A percentile compares a stretch with the other conserved stretches of the same genome.
Conservation (phyloP, 768 basidiomycete species). For the Austroboletus eburneus region DNA sequence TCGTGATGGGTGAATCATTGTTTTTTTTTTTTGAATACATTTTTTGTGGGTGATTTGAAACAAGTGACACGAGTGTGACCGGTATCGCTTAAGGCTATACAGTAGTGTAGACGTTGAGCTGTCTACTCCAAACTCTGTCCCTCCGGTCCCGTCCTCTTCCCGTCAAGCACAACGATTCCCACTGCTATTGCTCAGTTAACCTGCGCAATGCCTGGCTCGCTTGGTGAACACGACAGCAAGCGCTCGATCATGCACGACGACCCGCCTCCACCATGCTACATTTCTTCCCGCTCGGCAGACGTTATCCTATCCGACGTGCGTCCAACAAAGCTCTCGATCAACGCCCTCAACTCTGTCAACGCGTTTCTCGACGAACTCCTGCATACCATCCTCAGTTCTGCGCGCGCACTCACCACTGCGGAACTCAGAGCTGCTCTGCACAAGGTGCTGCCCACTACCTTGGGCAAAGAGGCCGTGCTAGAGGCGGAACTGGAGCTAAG, state of each 20-base stretch:
- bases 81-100: conserved; percentile 19
- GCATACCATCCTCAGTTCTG: conserved; percentile 60
- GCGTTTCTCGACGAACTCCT: conserved; percentile 82
- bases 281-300: conserved; percentile 82
- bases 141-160: conserved; percentile 9
- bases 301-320: conserved; percentile 90
- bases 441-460: conserved; percentile 67
- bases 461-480: conserved; percentile 88
- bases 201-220: conserved; percentile 42
- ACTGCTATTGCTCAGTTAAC: conserved; percentile 7
- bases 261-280: conserved; percentile 60
- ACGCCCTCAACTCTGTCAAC: conserved; percentile 79
- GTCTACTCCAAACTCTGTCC: conserved; percentile 3
- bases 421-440: conserved; percentile 69
- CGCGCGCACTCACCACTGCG: conserved; percentile 69
- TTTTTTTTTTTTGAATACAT: neutral
- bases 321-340: conserved; percentile 77
- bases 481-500: conserved; percentile 92
- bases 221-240: conserved; percentile 34
- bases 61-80: conserved; percentile 13
- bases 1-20: neutral
- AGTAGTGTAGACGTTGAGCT: conserved; percentile 5
- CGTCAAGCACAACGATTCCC: neutral
- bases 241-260: conserved; percentile 10
- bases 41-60: neutral